These are phyloP conservation scores for Ceratopteris richardii DNA, from an alignment of 75 land plant species.

Conservation along the genomic window DNA sequence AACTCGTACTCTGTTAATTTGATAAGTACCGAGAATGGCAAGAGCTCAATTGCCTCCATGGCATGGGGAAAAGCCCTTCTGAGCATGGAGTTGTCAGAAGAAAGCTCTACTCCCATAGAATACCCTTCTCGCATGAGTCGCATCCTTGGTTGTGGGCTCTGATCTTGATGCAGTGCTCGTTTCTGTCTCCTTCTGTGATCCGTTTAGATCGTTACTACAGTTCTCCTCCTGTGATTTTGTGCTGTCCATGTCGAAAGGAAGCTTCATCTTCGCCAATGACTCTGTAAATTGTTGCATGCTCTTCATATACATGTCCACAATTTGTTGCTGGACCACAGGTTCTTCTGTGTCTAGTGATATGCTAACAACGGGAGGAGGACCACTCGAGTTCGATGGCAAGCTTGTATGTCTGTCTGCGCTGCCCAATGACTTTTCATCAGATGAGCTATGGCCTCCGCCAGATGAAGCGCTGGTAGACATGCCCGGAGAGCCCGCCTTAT, in stretches of 20 bases:
- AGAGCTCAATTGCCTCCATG: no score
- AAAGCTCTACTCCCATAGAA: no score
- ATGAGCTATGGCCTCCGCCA: not conserved
- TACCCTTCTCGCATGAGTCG: conserved; percentile 64
- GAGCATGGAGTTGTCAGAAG: no score
- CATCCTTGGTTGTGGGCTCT: conserved; percentile 38
- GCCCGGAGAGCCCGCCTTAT: not conserved
- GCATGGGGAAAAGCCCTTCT: no score
- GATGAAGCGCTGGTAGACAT: not conserved
- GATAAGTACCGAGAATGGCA: no score
- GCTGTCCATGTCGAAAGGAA: conserved; percentile 49
- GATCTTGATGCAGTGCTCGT: conserved; percentile 9
- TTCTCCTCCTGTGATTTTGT: not conserved
- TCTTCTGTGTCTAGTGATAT: conserved; percentile 43
- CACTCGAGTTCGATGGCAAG: no score
- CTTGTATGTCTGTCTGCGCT: no score
- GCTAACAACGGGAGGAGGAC: conserved; percentile 32
- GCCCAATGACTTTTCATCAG: not conserved
- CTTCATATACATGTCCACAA: conserved; percentile 77
- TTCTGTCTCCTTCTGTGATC: conserved; percentile 9
- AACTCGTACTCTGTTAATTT: no score
- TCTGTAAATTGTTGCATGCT: conserved; percentile 87
- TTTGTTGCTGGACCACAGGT: conserved; percentile 47
- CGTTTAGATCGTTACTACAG: conserved; percentile 15
- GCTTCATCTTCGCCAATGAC: conserved; percentile 72